Percentiles rank a stretch among this genome's conserved stretches.
Evolutionary conservation across 108 stramenopile genomes (phyloP).

Genomic region (Cylindrotheca fusiformis): DNA sequence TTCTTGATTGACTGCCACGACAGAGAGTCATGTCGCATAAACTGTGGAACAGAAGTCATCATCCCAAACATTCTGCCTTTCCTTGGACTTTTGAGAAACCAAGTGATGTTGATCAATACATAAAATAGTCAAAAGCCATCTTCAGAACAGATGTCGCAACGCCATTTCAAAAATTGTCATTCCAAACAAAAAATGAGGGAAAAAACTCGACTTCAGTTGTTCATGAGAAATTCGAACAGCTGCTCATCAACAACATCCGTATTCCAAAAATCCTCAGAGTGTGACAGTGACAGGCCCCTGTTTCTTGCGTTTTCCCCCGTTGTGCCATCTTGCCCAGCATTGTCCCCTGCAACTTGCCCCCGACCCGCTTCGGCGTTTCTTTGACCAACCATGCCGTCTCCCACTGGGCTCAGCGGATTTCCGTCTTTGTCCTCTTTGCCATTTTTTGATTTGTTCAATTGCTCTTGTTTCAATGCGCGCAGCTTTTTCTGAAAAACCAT

Average conservation of each 20-base stretch:
- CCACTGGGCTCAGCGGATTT: neutral
- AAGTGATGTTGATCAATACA: too few species aligned
- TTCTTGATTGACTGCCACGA: too few species aligned
- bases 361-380: conserved; percentile 1
- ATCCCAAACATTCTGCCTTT: too few species aligned
- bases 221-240: conserved; percentile 85
- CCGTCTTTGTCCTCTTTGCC: conserved; percentile 1
- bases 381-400: conserved; percentile 5
- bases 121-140: too few species aligned
- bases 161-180: too few species aligned
- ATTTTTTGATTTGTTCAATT: conserved; percentile 63
- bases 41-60: too few species aligned
- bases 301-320: conserved; percentile 4
- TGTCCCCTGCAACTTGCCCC: conserved; percentile 39
- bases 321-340: conserved; percentile 17
- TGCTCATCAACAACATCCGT: conserved; percentile 70
- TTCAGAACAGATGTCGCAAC: too few species aligned
- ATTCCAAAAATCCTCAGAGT: conserved; percentile 71
- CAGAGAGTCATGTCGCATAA: too few species aligned
- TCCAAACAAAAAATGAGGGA: too few species aligned
- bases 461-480: conserved; percentile 77
- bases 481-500: conserved; percentile 83
- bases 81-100: too few species aligned
- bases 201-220: conserved; percentile 35
- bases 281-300: conserved; percentile 34